phyloP scores from a whole-genome alignment of 2,329 filamentous ascomycete genomes.

The Ceratocystis variospora region DNA sequence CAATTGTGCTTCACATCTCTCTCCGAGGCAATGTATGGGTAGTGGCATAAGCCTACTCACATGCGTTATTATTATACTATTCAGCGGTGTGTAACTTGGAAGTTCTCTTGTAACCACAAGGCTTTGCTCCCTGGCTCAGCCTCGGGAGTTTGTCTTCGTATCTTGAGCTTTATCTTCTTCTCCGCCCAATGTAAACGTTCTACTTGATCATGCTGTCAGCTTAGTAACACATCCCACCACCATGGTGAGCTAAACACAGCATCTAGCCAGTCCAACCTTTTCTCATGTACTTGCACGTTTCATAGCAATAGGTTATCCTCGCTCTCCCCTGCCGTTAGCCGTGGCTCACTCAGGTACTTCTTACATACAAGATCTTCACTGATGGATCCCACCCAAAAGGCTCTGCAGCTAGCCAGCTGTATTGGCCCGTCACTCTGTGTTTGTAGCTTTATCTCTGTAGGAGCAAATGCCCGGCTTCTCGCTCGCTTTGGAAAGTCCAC shows the following conservation, averaged over 20 bases:
- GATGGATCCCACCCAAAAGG: neutral
- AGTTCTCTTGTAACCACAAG: neutral
- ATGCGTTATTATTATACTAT: neutral
- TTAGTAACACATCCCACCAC: neutral
- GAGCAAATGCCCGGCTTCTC: neutral
- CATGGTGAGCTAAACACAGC: neutral
- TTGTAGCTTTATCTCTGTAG: neutral
- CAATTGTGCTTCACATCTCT: neutral
- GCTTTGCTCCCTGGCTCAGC: too few species aligned
- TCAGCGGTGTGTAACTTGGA: neutral
- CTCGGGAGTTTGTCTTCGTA: too few species aligned
- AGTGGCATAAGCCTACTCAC: neutral
- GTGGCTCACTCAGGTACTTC: neutral
- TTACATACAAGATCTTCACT: neutral
- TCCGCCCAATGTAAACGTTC: neutral
- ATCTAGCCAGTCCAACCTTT: too few species aligned
- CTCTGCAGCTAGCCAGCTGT: neutral
- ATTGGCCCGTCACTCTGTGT: neutral
- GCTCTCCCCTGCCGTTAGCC: neutral
- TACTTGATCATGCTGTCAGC: neutral
- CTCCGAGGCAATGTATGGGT: neutral
- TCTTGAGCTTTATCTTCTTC: too few species aligned
- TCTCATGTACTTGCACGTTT: neutral
- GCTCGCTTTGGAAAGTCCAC: neutral
- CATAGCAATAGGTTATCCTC: neutral